Evolutionary conservation across 1,284 basidiomycete genomes (phyloP), one percentile per base, ranked within the genome.

Genomic region (Moesziomyces antarcticus): DNA sequence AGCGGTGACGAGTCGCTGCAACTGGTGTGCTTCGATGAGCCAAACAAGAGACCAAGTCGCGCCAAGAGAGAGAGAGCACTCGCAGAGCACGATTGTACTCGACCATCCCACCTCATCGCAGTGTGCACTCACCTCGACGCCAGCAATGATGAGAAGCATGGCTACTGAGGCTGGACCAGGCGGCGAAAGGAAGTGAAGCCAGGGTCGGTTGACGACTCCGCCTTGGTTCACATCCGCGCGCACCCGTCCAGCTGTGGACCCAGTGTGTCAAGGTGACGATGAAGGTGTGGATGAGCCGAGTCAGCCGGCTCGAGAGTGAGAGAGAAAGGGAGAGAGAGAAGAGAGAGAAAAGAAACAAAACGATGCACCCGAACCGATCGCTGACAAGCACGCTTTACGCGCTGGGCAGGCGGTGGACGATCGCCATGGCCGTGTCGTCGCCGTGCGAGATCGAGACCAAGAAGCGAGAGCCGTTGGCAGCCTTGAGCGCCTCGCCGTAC

Each of bases 371-470:
- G 45, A 7, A 7, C 25, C 25, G 25, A 30, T 20, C 27, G 35
- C 47, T 63, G 37, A 18, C 37, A 16, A 40, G 1, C 37, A 18
- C 37, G 16, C 37, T 18, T 16, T 43, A 74, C n/a, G 63, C 72
- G 56, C 67, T 60, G 25, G 72, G 72, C 24, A 79, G 47, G 41
- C 77, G 72, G 69, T 80, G 79, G 18, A 74, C 79, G 33, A 80
- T 69, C 30, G 79, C 79, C 54, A 80, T 77, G 16, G 79, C 79
- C 27, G 69, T 67, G 62, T 71, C 83, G 47, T 85, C 85, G 8
- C 77, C 77, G 87, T 99, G 96, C 79, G 92, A 94, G 78, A 99
- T 87, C 37, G 94, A 97, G 63, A 99, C 87, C 77, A 91, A 87
- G 76, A 96, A 88, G 86, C 92, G 93, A 30, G 94, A 94, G 60